A percentile compares a stretch with the other conserved stretches of the same genome.
These are phyloP conservation scores for Carpinus viminea DNA, from an alignment of 306 rosid genomes.

Conservation along the genomic window DNA sequence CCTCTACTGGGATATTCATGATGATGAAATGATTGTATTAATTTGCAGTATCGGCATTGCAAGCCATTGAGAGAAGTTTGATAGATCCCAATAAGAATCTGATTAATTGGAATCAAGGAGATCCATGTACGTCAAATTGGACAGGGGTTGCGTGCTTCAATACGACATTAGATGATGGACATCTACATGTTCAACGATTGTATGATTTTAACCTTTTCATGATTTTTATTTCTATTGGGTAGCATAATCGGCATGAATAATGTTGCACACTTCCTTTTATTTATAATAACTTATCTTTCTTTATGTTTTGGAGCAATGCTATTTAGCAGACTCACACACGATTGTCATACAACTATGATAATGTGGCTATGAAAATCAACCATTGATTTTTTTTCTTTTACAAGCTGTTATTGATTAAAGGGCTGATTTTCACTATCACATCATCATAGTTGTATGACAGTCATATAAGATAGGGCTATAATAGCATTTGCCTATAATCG, in stretches of 20 bases:
- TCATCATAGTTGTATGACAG: no score
- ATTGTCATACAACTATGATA: no score
- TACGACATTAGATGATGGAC: slow-evolving; percentile 30
- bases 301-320: not conserved
- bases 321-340: no score
- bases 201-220: slow-evolving; percentile 25
- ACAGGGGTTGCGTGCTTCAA: slow-evolving; percentile 50
- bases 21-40: not conserved
- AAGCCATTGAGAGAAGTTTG: slow-evolving; percentile 37
- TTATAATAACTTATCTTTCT: not conserved
- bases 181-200: slow-evolving; percentile 50
- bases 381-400: no score
- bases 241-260: not conserved
- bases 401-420: no score
- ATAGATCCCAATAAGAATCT: slow-evolving; percentile 43
- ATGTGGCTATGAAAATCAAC: no score
- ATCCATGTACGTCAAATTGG: slow-evolving; percentile 51
- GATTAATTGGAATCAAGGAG: slow-evolving; percentile 53
- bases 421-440: no score
- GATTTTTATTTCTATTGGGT: not conserved
- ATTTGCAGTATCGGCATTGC: slow-evolving; percentile 45
- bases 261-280: not conserved
- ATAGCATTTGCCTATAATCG: no score
- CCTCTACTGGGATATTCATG: no score
- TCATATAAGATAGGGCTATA: no score